Conservation (phyloP, 2,329 filamentous ascomycete species). For the Fusarium subtropicale region DNA sequence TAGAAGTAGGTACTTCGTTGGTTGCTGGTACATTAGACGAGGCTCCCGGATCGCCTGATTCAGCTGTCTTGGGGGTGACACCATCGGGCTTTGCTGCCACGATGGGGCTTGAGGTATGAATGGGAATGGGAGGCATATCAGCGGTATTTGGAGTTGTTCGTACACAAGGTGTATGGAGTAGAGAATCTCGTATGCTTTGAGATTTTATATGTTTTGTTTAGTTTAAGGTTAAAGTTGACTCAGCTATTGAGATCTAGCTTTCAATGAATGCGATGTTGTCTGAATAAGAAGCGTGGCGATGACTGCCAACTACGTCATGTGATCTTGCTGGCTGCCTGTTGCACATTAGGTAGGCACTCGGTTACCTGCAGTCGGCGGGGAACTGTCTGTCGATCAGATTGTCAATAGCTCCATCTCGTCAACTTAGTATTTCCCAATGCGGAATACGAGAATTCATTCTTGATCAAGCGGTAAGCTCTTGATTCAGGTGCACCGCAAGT, state of each 20-base stretch:
- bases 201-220: not conserved
- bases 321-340: slow-evolving; percentile 27
- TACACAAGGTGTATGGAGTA: not conserved
- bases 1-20: slow-evolving; percentile 50
- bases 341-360: slow-evolving; percentile 28
- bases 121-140: slow-evolving; percentile 70
- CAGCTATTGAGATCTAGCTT: not conserved
- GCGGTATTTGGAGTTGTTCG: not conserved
- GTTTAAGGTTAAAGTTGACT: not conserved
- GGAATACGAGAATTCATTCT: slow-evolving; percentile 29
- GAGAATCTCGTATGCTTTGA: not conserved
- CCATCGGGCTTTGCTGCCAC: slow-evolving; percentile 64
- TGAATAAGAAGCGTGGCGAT: slow-evolving; percentile 33
- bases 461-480: slow-evolving; percentile 12
- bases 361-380: slow-evolving; percentile 36
- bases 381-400: slow-evolving; percentile 43
- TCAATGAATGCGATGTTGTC: slow-evolving; percentile 26
- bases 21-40: slow-evolving; percentile 38
- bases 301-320: slow-evolving; percentile 39
- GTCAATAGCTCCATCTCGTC: slow-evolving; percentile 14
- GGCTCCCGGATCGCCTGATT: slow-evolving; percentile 38
- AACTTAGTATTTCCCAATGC: slow-evolving; percentile 32
- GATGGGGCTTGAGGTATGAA: slow-evolving; percentile 70
- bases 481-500: slow-evolving; percentile 5
- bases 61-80: slow-evolving; percentile 60